A percentile compares a stretch with the other conserved stretches of the same genome.
These are phyloP conservation scores for Geotrichum fermentans DNA, from an alignment of 1,139 yeast species.

Conservation along the genomic window DNA sequence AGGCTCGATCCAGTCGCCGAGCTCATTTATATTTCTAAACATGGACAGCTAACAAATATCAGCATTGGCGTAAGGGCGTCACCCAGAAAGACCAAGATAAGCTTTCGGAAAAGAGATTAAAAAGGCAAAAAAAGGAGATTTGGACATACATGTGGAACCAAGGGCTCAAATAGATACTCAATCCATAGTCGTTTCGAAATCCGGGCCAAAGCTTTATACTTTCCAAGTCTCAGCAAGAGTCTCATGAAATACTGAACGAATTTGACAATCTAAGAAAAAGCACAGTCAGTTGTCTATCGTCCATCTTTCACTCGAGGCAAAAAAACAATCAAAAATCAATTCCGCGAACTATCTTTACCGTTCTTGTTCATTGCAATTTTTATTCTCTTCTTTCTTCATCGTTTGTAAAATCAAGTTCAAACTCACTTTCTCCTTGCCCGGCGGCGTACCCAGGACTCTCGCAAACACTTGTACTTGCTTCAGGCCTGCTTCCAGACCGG, in stretches of 20 bases:
- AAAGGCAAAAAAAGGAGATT: not conserved
- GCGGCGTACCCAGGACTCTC: constrained; percentile 27
- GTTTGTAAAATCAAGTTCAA: too few relatives aligned
- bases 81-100: too few relatives aligned
- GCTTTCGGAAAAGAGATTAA: not conserved
- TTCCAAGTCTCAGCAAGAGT: constrained; percentile 25
- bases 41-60: constrained; percentile 29
- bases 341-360: too few relatives aligned
- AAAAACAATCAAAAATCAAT: too few relatives aligned
- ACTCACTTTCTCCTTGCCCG: constrained; percentile 32
- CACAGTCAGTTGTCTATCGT: constrained; percentile 20
- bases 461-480: constrained; percentile 18
- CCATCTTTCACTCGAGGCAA: too few relatives aligned
- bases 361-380: too few relatives aligned
- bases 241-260: constrained; percentile 32
- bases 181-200: constrained; percentile 13
- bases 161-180: constrained; percentile 24
- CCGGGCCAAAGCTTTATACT: constrained; percentile 15
- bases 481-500: too few relatives aligned
- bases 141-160: constrained; percentile 24
- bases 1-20: constrained; percentile 34
- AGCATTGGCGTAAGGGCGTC: too few relatives aligned
- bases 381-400: too few relatives aligned
- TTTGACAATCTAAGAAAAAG: constrained; percentile 21
- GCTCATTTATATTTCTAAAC: constrained; percentile 33